Conservation (phyloP, 768 basidiomycete species). For the Pleurotus tuoliensis region DNA sequence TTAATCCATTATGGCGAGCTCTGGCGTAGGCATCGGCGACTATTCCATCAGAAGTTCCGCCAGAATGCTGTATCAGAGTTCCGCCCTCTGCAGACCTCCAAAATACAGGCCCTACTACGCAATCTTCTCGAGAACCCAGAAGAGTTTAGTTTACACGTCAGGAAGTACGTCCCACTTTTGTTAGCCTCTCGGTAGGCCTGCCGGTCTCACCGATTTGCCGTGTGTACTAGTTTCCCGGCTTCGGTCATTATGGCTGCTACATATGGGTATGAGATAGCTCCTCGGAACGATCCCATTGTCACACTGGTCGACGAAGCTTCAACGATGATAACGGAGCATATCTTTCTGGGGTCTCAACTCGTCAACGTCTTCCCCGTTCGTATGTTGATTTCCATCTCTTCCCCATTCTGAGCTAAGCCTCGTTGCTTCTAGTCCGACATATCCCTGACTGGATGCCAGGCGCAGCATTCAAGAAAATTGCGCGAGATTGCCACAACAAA, state of each 20-base stretch:
- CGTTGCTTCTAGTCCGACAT: background rate
- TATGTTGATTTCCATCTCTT: slow-evolving; percentile 16
- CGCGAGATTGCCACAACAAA: slow-evolving; percentile 3
- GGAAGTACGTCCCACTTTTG: slow-evolving; percentile 5
- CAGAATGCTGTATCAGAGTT: slow-evolving; percentile 25
- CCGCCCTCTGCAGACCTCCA: slow-evolving; percentile 25
- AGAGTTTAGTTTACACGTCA: slow-evolving; percentile 19
- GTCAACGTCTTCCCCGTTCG: slow-evolving; percentile 26
- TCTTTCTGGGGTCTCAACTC: slow-evolving; percentile 25
- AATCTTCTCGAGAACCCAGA: slow-evolving; percentile 23
- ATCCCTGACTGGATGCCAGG: slow-evolving; percentile 10
- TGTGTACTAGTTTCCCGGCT: slow-evolving; percentile 19
- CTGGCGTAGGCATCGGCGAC: slow-evolving; percentile 34
- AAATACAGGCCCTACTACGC: slow-evolving; percentile 25
- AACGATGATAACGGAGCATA: slow-evolving; percentile 20
- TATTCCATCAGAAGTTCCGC: slow-evolving; percentile 32
- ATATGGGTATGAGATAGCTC: slow-evolving; percentile 30
- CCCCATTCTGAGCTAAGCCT: slow-evolving; percentile 2
- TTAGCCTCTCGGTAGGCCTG: background rate
- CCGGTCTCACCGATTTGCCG: background rate
- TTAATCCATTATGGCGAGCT: slow-evolving; percentile 29
- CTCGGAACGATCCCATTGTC: slow-evolving; percentile 25
- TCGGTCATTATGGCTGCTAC: slow-evolving; percentile 27
- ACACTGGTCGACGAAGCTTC: slow-evolving; percentile 25
- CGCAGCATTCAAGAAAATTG: slow-evolving; percentile 11